These are phyloP conservation scores for Rhodomyrtus tomentosa DNA, from an alignment of 345 rosid genomes.

Conservation along the genomic window DNA sequence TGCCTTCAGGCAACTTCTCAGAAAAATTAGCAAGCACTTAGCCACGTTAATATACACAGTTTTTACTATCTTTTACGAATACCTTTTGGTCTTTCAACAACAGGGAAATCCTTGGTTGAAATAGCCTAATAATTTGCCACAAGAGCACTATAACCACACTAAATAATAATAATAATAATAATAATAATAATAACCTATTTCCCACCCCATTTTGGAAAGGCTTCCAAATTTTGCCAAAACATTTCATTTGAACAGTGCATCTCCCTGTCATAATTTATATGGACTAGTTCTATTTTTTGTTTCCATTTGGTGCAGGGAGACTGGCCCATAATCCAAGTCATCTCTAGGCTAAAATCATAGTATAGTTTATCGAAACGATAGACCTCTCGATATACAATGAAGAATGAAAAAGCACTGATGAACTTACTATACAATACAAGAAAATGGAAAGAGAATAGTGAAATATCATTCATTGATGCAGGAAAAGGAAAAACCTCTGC, in stretches of 20 bases:
- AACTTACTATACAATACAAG: not conserved
- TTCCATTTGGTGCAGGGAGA: not conserved
- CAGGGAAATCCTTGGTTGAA: not conserved
- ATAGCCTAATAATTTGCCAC: not conserved
- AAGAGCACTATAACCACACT: not conserved
- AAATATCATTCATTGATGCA: not conserved
- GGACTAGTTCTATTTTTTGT: not conserved
- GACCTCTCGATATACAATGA: not conserved
- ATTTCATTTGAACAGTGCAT: not conserved
- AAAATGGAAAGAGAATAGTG: not conserved
- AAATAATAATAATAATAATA: no score
- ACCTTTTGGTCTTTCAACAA: not conserved
- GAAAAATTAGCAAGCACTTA: not conserved
- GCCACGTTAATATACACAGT: not conserved
- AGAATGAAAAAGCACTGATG: not conserved
- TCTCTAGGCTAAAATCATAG: not conserved
- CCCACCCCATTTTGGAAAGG: not conserved
- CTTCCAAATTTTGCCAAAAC: not conserved
- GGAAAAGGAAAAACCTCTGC: slow-evolving; percentile 46
- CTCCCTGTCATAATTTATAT: not conserved
- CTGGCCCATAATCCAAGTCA: not conserved
- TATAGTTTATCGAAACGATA: not conserved
- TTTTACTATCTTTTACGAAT: not conserved
- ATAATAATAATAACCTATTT: no score
- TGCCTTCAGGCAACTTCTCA: not conserved